Base-by-base conservation (phyloP, 2,329 filamentous ascomycete species). In the Aspergillus fumigatiaffinis region DNA sequence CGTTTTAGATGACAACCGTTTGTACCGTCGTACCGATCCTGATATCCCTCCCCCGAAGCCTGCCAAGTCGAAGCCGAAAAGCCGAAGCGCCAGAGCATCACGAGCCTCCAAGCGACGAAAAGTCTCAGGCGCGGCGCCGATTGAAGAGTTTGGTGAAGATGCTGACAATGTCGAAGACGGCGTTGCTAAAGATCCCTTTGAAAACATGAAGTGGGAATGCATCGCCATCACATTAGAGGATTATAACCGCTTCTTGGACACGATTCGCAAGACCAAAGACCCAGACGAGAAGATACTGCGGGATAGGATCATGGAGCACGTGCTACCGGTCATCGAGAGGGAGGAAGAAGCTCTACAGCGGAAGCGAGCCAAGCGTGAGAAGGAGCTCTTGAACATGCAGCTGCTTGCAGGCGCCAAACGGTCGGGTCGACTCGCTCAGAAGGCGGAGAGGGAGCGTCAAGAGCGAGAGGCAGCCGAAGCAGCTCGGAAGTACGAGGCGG, bases 351-450 rank as follows among this genome's bases (percentile, higher is more conserved):
- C 81, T 49, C 78, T 92, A 66, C 84, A 87, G 29, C 86, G 87
- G 59, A 92, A 93, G 73, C 79, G 80, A 77, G 85, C 76, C 82
- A 91, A 79, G 80, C 88, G 88, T 65, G 85, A 95, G 70, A 90
- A 87, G 60, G 93, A 97, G 67, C 75, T 96, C 23, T 79, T 91
- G 53, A 91, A 87, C 64, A 75, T 96, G 63, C 88, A 93, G 65
- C 93, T 94, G 71, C 83, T 97, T 76, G 91, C 91, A n/a, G 90
- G 88, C 56, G 93, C 94, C 3, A 99, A 99, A 77, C 83, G 94
- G 61, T 99, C 94, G 0, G 96, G 91, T 67, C 86, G 94, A 61
- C 85, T 99, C 63, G 92, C 93, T 20, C 84, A 84, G 62, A 95
- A 91, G 70, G 79, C 86, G 35, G 92, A 97, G 70, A 88, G 86